Percentiles rank a stretch among this genome's conserved stretches.
These are phyloP conservation scores for Rhizoclosmatium sp. DNA, from an alignment of 192 early-diverging fungal genomes.

Conservation along the genomic window DNA sequence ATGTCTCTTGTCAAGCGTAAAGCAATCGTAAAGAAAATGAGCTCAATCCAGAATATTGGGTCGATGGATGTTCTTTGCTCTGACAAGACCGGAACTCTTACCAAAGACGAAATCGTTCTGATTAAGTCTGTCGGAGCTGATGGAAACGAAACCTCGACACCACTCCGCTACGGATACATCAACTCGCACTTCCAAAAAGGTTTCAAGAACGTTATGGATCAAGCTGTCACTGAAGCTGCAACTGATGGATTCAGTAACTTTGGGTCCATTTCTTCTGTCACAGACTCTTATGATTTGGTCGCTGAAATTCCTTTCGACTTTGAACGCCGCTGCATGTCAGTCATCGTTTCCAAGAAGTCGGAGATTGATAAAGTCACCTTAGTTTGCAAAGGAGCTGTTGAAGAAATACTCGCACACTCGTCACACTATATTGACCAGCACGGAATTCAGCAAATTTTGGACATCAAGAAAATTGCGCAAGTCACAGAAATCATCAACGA, in stretches of 20 bases:
- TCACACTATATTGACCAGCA: neutral
- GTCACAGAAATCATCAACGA: neutral
- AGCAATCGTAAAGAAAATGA: slow-evolving; percentile 57
- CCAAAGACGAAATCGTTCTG: slow-evolving; percentile 54
- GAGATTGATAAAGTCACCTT: neutral
- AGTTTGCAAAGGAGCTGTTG: neutral
- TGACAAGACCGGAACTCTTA: slow-evolving; percentile 44
- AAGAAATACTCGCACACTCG: neutral
- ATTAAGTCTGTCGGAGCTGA: slow-evolving; percentile 41
- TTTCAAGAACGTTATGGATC: slow-evolving; percentile 58
- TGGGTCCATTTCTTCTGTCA: neutral
- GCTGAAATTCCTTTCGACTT: slow-evolving; percentile 67
- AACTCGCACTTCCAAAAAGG: slow-evolving; percentile 58
- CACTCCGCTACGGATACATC: slow-evolving; percentile 50
- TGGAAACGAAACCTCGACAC: slow-evolving; percentile 30
- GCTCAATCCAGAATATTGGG: slow-evolving; percentile 58
- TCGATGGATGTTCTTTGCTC: slow-evolving; percentile 45
- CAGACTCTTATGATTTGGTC: slow-evolving; percentile 35
- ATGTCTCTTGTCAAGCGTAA: slow-evolving; percentile 51
- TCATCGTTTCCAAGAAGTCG: slow-evolving; percentile 37
- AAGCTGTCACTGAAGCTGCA: slow-evolving; percentile 51
- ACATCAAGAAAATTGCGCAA: neutral
- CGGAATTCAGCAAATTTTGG: neutral
- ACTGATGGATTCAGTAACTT: slow-evolving; percentile 8
- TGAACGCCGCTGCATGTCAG: slow-evolving; percentile 59